These are phyloP conservation scores for Aspergillus leporis DNA, from an alignment of 495 filamentous ascomycete genomes.

Conservation along the genomic window DNA sequence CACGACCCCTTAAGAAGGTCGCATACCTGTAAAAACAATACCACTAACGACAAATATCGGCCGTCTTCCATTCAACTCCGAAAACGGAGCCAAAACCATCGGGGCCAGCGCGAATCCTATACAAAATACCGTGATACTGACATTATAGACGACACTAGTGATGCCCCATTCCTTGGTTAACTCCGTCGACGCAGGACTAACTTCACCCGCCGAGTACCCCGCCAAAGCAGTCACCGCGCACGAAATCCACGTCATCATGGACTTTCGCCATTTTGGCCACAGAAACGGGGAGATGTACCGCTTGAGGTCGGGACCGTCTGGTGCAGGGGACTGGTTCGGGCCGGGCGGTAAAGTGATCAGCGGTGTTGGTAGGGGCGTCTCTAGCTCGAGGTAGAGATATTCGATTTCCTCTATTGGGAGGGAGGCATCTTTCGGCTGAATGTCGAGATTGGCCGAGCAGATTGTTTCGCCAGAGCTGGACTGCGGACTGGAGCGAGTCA, in stretches of 20 bases:
- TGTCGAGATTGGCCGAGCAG: background rate
- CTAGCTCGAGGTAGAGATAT: constrained; percentile 72
- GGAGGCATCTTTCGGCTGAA: constrained; percentile 4
- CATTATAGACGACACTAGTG: constrained; percentile 61
- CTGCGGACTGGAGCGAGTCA: background rate
- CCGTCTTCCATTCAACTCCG: constrained; percentile 80
- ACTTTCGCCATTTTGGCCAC: constrained; percentile 71
- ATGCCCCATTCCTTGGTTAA: constrained; percentile 65
- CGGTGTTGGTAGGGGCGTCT: constrained; percentile 64
- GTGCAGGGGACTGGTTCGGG: constrained; percentile 42
- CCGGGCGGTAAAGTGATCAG: constrained; percentile 37
- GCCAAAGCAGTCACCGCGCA: constrained; percentile 75
- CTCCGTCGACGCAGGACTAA: constrained; percentile 64
- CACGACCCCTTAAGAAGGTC: background rate
- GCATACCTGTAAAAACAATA: constrained; percentile 58
- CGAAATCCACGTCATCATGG: constrained; percentile 69
- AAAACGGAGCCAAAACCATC: constrained; percentile 89
- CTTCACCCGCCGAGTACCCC: constrained; percentile 80
- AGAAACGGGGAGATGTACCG: constrained; percentile 69
- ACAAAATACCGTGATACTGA: constrained; percentile 84
- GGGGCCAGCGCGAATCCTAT: constrained; percentile 81
- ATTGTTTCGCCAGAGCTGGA: constrained; percentile 6
- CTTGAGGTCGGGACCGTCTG: constrained; percentile 62
- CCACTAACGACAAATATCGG: constrained; percentile 79
- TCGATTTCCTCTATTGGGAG: constrained; percentile 46